Evolutionary conservation across 2,329 filamentous ascomycete genomes (phyloP).

Genomic region (Phialophora expanda): DNA sequence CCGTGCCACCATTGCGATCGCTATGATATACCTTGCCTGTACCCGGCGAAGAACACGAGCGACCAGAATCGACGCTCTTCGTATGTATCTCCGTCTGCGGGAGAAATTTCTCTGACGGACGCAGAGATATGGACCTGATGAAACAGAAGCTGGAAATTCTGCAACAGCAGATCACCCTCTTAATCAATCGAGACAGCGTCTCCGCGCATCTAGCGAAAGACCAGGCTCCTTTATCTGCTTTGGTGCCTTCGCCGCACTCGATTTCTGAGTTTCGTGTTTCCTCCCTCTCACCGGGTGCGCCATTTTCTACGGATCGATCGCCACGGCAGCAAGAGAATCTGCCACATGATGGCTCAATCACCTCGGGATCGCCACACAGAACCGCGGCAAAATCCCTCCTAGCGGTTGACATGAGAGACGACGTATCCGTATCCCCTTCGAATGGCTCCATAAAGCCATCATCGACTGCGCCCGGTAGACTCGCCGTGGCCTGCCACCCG

Average conservation of each 20-base stretch:
- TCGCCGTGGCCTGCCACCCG: slow-evolving; percentile 21
- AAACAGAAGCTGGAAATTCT: slow-evolving; percentile 20
- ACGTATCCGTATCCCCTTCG: background rate
- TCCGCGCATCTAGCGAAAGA: background rate
- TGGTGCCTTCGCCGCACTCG: slow-evolving; percentile 16
- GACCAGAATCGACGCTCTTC: slow-evolving; percentile 2
- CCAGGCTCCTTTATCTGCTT: slow-evolving; percentile 4
- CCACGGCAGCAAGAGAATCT: background rate
- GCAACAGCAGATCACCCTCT: slow-evolving; percentile 19
- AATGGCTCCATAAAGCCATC: background rate
- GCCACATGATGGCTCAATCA: slow-evolving; percentile 1
- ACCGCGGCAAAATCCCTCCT: background rate
- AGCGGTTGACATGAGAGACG: slow-evolving; percentile 1
- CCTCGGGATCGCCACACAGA: background rate
- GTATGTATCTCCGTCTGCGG: slow-evolving; percentile 8
- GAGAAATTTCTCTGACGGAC: slow-evolving; percentile 3
- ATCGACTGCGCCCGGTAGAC: slow-evolving; percentile 3
- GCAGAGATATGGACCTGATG: slow-evolving; percentile 19
- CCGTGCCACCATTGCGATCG: slow-evolving; percentile 27
- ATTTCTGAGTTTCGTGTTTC: background rate
- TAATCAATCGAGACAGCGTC: slow-evolving; percentile 15
- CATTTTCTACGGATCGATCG: background rate
- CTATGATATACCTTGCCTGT: slow-evolving; percentile 19
- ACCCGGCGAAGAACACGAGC: slow-evolving; percentile 10
- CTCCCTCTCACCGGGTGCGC: background rate